Conservation (phyloP, 2,329 filamentous ascomycete species). For the Colletotrichum gloeosporioides region DNA sequence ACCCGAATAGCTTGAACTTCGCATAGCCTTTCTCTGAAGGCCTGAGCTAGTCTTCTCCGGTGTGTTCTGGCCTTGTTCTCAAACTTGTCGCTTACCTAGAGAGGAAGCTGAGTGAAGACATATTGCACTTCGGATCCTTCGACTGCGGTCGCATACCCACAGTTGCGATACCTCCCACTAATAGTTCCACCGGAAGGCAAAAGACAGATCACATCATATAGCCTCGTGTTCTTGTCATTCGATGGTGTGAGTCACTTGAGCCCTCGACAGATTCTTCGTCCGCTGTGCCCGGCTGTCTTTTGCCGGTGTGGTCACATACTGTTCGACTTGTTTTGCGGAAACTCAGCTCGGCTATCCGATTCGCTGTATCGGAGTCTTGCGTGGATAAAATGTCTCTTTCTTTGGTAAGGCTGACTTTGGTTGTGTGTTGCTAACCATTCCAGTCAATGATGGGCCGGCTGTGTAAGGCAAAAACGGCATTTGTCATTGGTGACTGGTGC, state of each 20-base stretch:
- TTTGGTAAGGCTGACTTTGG: not conserved
- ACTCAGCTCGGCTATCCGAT: not conserved
- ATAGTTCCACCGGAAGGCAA: not conserved
- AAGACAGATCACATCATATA: not conserved
- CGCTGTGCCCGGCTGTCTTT: not conserved
- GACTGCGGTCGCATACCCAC: not conserved
- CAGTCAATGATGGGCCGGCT: not conserved
- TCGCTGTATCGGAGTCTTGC: not conserved
- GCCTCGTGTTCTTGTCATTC: not conserved
- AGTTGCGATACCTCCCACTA: not conserved
- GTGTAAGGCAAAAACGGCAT: not conserved
- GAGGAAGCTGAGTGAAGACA: not conserved
- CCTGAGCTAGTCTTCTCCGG: not conserved
- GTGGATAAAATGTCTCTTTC: not conserved
- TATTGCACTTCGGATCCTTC: not conserved
- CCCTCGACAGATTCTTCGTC: not conserved
- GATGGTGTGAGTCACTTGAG: not conserved
- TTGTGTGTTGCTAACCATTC: not conserved
- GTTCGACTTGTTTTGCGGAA: not conserved
- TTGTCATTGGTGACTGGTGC: not conserved
- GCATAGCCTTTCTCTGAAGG: rapidly evolving
- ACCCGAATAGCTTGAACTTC: not conserved
- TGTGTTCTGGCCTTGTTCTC: not conserved
- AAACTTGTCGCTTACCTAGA: not conserved
- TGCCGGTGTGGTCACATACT: not conserved